Evolutionary conservation across 1,284 basidiomycete species (phyloP), one percentile per base, ranked within the genome.

Genomic region (Psilocybe mexicana): DNA sequence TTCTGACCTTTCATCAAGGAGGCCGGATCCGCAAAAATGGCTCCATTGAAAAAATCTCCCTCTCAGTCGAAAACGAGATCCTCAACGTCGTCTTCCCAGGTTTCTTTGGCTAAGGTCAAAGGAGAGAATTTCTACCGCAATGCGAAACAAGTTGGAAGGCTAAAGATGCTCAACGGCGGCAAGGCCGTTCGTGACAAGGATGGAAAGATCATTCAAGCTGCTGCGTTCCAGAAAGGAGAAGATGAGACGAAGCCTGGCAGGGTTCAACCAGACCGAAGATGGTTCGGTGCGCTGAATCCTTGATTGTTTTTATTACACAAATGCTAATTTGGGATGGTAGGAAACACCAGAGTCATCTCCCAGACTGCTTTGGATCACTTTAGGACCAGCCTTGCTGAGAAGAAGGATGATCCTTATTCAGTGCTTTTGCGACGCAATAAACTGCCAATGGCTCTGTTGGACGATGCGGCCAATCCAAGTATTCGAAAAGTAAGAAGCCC

Each of bases 311-410:
- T 50, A 28, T 54, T 44, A 25, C n/a, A 33, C 8, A 12, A 40
- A 18, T 2, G 25, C 45, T 56, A 45, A 42, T 18, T 38, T 36
- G 8, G 30, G 43, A 33, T 51, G 10, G 30, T 63, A 95, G 93
- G 96, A 48, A 99, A 99, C 77, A 99, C 97, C 10, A 83, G 97
- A 69, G 96, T 98, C 53, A 98, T 99, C 71, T 94, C 93, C n/a
- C 95, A 98, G 70, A 91, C 85, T 42, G 94, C 95, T 6, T 76
- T 98, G 67, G 95, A 98, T 69, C 95, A 96, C 73, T 97, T 98
- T 77, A 80, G 95, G 52, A 93, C 92, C 11, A 94, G 91, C 63
- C 81, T 98, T 48, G 81, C 84, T 33, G 78, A 83, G 11, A 94
- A 88, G 72, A 92, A 93, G 67, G 84, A 92, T 73, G 94, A 98